Evolutionary conservation across 441 rosid genomes (phyloP).

Genomic region (Populus hybrid): DNA sequence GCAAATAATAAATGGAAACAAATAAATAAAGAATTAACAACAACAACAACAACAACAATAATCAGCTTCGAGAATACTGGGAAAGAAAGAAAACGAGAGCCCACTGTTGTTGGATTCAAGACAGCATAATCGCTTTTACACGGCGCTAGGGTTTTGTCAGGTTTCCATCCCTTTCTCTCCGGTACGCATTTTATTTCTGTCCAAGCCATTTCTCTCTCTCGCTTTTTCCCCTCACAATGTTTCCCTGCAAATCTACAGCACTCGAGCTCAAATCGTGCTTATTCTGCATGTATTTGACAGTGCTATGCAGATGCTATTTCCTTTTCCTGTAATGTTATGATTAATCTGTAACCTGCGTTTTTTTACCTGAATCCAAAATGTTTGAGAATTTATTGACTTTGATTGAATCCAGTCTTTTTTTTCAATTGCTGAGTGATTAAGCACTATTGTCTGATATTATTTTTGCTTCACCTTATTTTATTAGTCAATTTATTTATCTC

Average conservation of each 20-base stretch:
- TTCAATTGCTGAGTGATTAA: not conserved
- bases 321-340: not conserved
- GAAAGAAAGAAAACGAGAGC: not conserved
- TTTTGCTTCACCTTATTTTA: not conserved
- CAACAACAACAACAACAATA: not conserved
- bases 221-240: not conserved
- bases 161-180: conserved; percentile 15
- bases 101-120: not conserved
- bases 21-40: not conserved
- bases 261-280: not conserved
- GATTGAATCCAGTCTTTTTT: not conserved
- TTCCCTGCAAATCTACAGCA: not conserved
- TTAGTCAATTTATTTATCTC: not conserved
- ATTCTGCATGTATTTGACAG: not conserved
- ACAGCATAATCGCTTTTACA: not conserved
- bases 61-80: conserved; percentile 7
- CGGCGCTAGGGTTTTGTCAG: conserved; percentile 12
- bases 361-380: not conserved
- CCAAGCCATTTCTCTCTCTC: too few relatives aligned
- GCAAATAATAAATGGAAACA: not conserved
- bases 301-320: not conserved
- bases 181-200: conserved; percentile 7
- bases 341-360: not conserved
- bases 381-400: not conserved
- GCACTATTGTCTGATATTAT: not conserved